Evolutionary conservation across 2,329 filamentous ascomycete species (phyloP).

Genomic region (Elsinoe perseae): DNA sequence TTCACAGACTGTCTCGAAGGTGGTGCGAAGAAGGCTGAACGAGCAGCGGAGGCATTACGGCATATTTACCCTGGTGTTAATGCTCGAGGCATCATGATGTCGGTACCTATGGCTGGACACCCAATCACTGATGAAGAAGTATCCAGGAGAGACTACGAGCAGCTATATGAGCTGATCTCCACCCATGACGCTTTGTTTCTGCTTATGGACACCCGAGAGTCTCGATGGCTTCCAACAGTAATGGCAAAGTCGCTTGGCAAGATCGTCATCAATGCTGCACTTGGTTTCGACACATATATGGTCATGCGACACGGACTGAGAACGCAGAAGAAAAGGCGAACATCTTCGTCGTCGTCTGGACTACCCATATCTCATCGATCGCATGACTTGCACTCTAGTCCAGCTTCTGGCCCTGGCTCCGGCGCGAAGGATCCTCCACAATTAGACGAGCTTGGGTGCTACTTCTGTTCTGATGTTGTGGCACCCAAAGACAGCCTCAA

Average conservation of each 20-base stretch:
- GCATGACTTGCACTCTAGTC: not conserved
- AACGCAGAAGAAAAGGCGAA: constrained; percentile 18
- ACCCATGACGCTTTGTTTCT: constrained; percentile 89
- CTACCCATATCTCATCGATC: constrained; percentile 14
- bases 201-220: constrained; percentile 93
- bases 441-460: constrained; percentile 69
- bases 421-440: constrained; percentile 33
- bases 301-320: constrained; percentile 89
- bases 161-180: constrained; percentile 65
- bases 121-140: constrained; percentile 66
- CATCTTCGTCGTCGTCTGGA: constrained; percentile 19
- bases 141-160: constrained; percentile 66
- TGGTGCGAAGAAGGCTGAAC: constrained; percentile 71
- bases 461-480: constrained; percentile 98
- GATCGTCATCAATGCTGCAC: constrained; percentile 91
- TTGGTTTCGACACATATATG: constrained; percentile 94
- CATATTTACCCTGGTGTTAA: constrained; percentile 89
- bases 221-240: constrained; percentile 87
- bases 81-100: constrained; percentile 68
- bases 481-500: constrained; percentile 89
- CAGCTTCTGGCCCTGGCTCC: constrained; percentile 1
- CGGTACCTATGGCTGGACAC: constrained; percentile 93
- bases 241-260: constrained; percentile 92
- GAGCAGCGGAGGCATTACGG: constrained; percentile 70
- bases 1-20: constrained; percentile 84